A percentile compares a stretch with the other conserved stretches of the same genome.
Conservation (phyloP, 1,139 yeast genomes). For the Protomyces pachydermus region DNA sequence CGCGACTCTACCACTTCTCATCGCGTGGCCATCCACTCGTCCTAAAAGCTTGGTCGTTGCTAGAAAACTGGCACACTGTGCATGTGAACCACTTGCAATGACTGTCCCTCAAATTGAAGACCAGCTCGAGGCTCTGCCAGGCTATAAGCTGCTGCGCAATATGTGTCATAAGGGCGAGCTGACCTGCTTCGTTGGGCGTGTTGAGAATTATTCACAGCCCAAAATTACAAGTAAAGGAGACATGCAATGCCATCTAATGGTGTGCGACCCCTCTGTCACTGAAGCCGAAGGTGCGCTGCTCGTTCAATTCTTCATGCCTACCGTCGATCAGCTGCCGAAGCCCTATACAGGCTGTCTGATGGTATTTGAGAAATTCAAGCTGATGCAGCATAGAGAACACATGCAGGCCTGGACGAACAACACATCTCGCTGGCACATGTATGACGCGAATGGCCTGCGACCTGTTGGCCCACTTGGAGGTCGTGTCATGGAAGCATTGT, state of each 20-base stretch:
- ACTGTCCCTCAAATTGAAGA: neutral
- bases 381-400: slow-evolving; percentile 7
- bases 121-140: neutral
- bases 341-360: slow-evolving; percentile 14
- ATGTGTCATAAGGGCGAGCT: neutral
- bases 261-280: slow-evolving; percentile 24
- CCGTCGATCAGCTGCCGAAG: slow-evolving; percentile 10
- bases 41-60: too few relatives aligned
- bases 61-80: too few relatives aligned
- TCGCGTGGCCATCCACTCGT: too few relatives aligned
- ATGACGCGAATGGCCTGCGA: slow-evolving; percentile 13
- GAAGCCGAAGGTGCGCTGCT: slow-evolving; percentile 8
- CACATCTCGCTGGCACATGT: slow-evolving; percentile 20
- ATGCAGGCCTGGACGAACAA: slow-evolving; percentile 21
- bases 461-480: neutral
- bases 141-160: neutral
- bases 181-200: slow-evolving; percentile 1
- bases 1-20: too few relatives aligned
- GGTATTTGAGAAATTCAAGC: slow-evolving; percentile 17
- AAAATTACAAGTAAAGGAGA: slow-evolving; percentile 8
- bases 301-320: slow-evolving; percentile 22
- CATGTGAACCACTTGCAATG: neutral
- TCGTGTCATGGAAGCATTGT: neutral
- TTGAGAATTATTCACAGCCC: slow-evolving; percentile 1
- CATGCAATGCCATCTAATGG: slow-evolving; percentile 6